A percentile compares a stretch with the other conserved stretches of the same genome.
These are phyloP conservation scores for Exophiala lecanii-corni DNA, from an alignment of 2,329 filamentous ascomycete species.

Conservation along the genomic window DNA sequence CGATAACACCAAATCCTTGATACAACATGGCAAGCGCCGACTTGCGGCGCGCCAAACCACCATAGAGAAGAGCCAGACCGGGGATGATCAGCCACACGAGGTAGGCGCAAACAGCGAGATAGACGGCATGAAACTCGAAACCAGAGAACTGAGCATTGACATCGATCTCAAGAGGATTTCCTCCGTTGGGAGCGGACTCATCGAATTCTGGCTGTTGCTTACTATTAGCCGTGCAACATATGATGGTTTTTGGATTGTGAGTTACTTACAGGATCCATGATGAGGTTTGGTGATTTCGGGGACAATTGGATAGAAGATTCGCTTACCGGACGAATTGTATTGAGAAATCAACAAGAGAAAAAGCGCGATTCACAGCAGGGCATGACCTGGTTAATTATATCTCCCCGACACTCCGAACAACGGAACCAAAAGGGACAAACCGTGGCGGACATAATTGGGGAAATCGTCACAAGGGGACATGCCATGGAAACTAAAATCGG, in stretches of 20 bases:
- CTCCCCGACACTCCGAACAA: background rate
- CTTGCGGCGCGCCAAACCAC: slow-evolving; percentile 59
- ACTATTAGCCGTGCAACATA: too few relatives aligned
- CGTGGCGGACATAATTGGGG: background rate
- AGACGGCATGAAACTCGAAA: slow-evolving; percentile 57
- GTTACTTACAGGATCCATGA: slow-evolving; percentile 7
- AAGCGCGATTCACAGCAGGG: background rate
- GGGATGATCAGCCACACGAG: slow-evolving; percentile 64
- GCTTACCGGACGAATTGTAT: background rate
- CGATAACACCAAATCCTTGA: slow-evolving; percentile 55
- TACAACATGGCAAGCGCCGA: slow-evolving; percentile 58
- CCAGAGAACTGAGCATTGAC: slow-evolving; percentile 56
- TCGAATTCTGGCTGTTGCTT: slow-evolving; percentile 35
- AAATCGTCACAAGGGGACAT: too few relatives aligned
- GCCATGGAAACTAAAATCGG: background rate
- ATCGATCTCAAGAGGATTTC: slow-evolving; percentile 49
- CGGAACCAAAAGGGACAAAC: background rate
- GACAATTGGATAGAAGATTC: too few relatives aligned
- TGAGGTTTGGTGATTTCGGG: too few relatives aligned
- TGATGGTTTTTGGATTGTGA: too few relatives aligned
- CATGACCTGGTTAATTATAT: background rate
- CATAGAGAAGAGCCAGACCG: slow-evolving; percentile 60
- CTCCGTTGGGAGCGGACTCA: slow-evolving; percentile 45
- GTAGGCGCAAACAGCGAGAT: slow-evolving; percentile 54
- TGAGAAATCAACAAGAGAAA: background rate